phyloP scores from a whole-genome alignment of 1,284 basidiomycete genomes.

The Pulchroboletus neoregius region DNA sequence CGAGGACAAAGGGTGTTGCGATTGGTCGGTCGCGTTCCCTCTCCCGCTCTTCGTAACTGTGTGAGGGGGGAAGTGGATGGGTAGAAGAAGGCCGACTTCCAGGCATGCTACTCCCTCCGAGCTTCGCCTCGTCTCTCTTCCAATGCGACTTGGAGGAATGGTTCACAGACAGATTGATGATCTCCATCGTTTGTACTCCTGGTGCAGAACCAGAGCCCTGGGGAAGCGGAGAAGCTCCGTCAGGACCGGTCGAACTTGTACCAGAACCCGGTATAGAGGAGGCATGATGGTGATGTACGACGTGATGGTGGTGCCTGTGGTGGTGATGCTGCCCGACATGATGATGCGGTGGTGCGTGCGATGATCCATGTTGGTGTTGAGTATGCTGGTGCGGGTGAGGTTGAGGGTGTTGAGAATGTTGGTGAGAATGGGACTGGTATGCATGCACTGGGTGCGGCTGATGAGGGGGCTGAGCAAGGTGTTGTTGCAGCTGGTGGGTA shows the following conservation, averaged over 20 bases:
- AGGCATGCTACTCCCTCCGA: constrained; percentile 27
- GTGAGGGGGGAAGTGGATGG: constrained; percentile 26
- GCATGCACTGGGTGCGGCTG: constrained; percentile 22
- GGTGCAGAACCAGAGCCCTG: constrained; percentile 25
- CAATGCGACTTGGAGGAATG: constrained; percentile 28
- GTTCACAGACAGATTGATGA: constrained; percentile 30
- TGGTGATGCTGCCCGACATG: constrained; percentile 38
- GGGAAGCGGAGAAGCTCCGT: constrained; percentile 19
- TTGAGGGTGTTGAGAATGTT: constrained; percentile 31
- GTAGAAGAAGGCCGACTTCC: constrained; percentile 31
- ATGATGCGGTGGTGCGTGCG: constrained; percentile 30
- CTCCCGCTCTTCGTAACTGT: constrained; percentile 27
- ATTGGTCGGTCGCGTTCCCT: constrained; percentile 29
- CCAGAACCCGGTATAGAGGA: constrained; percentile 15
- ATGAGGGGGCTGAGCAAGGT: constrained; percentile 16
- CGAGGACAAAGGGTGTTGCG: constrained; percentile 33
- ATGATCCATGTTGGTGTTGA: constrained; percentile 35
- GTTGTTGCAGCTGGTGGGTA: constrained; percentile 24
- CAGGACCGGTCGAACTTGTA: constrained; percentile 16
- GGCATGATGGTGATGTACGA: constrained; percentile 42
- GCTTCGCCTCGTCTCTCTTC: constrained; percentile 29
- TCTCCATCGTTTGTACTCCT: constrained; percentile 32
- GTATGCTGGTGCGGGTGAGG: constrained; percentile 32
- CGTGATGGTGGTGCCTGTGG: constrained; percentile 43
- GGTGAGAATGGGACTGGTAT: constrained; percentile 27